Evolutionary conservation across 257 asterid genomes (phyloP).

Genomic region (Apocynum venetum): DNA sequence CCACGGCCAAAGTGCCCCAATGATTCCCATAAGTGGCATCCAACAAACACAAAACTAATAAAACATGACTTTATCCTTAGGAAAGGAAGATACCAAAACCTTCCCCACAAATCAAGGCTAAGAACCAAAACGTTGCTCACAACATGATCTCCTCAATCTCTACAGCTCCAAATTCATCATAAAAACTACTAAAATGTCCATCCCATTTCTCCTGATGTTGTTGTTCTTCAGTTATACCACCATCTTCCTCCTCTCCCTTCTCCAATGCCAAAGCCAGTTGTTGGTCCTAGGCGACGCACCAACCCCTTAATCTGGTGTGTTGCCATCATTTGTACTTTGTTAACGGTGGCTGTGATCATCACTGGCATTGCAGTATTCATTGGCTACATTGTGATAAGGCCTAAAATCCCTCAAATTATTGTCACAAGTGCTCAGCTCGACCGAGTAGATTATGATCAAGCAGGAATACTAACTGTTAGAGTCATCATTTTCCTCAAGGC

Average conservation of each 20-base stretch:
- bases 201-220: slow-evolving; percentile 17
- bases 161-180: slow-evolving; percentile 16
- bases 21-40: slow-evolving; percentile 1
- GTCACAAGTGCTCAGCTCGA: slow-evolving; percentile 53
- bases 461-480: slow-evolving; percentile 45
- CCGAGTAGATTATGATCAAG: slow-evolving; percentile 50
- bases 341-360: slow-evolving; percentile 58
- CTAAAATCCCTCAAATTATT: slow-evolving; percentile 56
- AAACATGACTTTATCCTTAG: slow-evolving; percentile 55
- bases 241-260: slow-evolving; percentile 5
- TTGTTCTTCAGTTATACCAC: not conserved
- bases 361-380: slow-evolving; percentile 55
- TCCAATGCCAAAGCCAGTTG: slow-evolving; percentile 53
- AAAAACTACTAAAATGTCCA: slow-evolving; percentile 7
- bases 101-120: slow-evolving; percentile 37
- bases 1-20: not conserved
- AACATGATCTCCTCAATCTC: slow-evolving; percentile 3
- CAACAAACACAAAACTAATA: not conserved
- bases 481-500: slow-evolving; percentile 45
- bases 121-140: slow-evolving; percentile 19
- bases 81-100: slow-evolving; percentile 87
- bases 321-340: slow-evolving; percentile 56
- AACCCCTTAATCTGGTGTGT: slow-evolving; percentile 63
- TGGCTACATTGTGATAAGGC: slow-evolving; percentile 56
- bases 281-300: slow-evolving; percentile 44